These are phyloP conservation scores for Phytophthora cryptogea DNA, from an alignment of 352 stramenopile species.

Conservation along the genomic window DNA sequence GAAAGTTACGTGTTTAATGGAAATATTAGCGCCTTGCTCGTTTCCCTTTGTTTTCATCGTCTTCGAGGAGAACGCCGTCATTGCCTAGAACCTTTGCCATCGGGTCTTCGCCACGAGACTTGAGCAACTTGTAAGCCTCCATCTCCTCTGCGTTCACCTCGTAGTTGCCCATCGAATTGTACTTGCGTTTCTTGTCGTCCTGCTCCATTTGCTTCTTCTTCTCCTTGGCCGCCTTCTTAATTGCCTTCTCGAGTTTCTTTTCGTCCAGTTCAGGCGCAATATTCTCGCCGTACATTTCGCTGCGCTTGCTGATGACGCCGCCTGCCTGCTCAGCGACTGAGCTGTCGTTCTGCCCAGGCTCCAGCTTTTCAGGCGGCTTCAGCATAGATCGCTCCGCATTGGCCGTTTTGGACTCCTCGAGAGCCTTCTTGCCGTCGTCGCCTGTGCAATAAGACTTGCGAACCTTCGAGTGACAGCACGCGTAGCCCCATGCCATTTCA, in stretches of 20 bases:
- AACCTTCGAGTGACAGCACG: constrained; percentile 95
- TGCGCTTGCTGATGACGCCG: constrained; percentile 61
- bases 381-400: constrained; percentile 61
- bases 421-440: constrained; percentile 88
- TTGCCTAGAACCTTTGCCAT: constrained; percentile 92
- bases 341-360: constrained; percentile 18
- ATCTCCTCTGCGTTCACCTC: constrained; percentile 96
- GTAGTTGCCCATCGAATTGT: constrained; percentile 92
- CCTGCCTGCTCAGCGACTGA: constrained; percentile 16
- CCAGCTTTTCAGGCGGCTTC: constrained; percentile 27
- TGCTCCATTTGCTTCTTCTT: constrained; percentile 51
- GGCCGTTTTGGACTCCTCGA: constrained; percentile 80
- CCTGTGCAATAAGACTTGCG: constrained; percentile 97
- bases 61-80: constrained; percentile 48
- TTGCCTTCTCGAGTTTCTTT: constrained; percentile 86
- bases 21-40: constrained; percentile 30
- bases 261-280: constrained; percentile 71
- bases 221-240: constrained; percentile 78
- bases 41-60: constrained; percentile 32
- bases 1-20: constrained; percentile 28
- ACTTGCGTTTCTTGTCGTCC: constrained; percentile 92
- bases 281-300: constrained; percentile 92
- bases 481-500: constrained; percentile 97
- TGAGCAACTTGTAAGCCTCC: constrained; percentile 94
- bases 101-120: constrained; percentile 89